Base-by-base conservation (phyloP, 2,329 filamentous ascomycete genomes). In the Aspergillus candidus region DNA sequence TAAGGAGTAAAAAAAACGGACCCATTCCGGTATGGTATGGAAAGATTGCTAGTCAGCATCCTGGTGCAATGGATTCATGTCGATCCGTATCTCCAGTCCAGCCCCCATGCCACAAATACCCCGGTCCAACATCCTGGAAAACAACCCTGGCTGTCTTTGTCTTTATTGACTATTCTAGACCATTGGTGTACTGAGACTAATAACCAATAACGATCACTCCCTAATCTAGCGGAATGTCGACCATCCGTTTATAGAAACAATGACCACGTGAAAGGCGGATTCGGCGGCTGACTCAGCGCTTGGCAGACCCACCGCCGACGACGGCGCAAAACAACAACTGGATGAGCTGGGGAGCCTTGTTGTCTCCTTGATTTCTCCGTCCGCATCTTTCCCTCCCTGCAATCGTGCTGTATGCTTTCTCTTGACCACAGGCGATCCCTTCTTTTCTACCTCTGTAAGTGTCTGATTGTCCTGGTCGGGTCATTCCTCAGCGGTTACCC, bases 221-320 rank as follows among this genome's bases (percentile, higher is more conserved):
- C 15, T 15, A 15, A 15, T 15, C 15, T 4, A 15, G 15, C 15
- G 15, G 15, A 15, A 15, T 15, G 15, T 15, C 15, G 4, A 2
- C 15, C 15, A 15, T 15, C 15, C 15, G 15, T 15, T 15, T 15
- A 27, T 27, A 10, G 22, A 27, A 18, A 18, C 6, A 6, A 3
- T 5, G 6, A 6, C 17, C 17, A 11, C 17, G 37, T n/a, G 12
- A 11, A 13, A 39, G 17, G 8, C 18, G 15, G 37, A 22, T 11
- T 33, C 35, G 40, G 13, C 6, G 34, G 40, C 15, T 11, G 11
- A 32, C 27, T 32, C 32, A n/a, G 35, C 40, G 37, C 58, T 63
- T 63, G 60, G 60, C 58, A 51, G 59, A 62, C 57, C 61, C 61
- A 59, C 60, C 51, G 55, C 53, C 58, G 61, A 58, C 61, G 58